Conservation (phyloP, 2,329 filamentous ascomycete species). For the Orbilia javanica region DNA sequence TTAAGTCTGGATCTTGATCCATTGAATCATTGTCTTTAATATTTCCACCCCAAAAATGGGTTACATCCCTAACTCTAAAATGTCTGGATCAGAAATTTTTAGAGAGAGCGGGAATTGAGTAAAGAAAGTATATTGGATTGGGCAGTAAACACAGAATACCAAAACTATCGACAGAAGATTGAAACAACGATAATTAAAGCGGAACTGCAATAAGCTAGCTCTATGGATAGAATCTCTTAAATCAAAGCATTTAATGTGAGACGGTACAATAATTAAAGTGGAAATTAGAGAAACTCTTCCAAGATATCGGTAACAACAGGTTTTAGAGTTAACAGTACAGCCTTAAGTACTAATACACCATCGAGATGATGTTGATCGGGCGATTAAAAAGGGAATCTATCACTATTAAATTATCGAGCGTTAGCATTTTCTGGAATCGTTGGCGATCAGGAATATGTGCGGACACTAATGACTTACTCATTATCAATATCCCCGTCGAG, state of each 20-base stretch:
- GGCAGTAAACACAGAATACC: background rate
- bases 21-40: background rate
- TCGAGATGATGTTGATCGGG: background rate
- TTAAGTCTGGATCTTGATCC: conserved; percentile 12
- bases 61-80: background rate
- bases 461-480: conserved; percentile 15
- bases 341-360: conserved; percentile 20
- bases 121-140: background rate
- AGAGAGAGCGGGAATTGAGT: background rate
- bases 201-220: conserved; percentile 5
- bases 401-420: background rate
- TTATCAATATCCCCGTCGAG: background rate
- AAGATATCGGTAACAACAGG: background rate
- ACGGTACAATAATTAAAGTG: background rate
- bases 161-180: conserved; percentile 11
- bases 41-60: background rate
- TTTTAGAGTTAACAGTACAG: background rate
- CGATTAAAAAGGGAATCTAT: background rate
- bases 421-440: conserved; percentile 19
- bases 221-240: conserved; percentile 11
- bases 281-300: conserved; percentile 9
- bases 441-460: background rate
- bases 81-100: background rate
- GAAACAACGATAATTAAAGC: conserved; percentile 18
- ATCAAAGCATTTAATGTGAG: conserved; percentile 9